These are phyloP conservation scores for Dioscorea cayenensis DNA, from an alignment of 116 monocot species.

Conservation along the genomic window DNA sequence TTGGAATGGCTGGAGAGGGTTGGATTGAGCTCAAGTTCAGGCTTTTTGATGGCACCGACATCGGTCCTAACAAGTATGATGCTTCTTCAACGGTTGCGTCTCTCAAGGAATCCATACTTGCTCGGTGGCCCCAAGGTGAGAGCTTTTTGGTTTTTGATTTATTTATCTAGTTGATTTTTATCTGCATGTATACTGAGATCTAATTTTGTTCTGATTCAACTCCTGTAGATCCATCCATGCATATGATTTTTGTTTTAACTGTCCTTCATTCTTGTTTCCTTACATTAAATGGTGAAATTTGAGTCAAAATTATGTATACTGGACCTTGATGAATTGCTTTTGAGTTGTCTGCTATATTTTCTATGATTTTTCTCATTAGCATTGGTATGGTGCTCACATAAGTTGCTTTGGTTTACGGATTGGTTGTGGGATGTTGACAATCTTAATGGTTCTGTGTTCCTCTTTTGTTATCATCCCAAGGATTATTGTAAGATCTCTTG, in stretches of 20 bases:
- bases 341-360: too few relatives aligned
- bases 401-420: background rate
- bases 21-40: conserved; percentile 53
- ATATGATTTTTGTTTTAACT: background rate
- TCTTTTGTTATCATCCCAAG: background rate
- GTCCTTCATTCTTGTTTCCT: background rate
- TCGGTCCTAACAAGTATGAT: conserved; percentile 51
- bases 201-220: background rate
- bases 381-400: too few relatives aligned
- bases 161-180: background rate
- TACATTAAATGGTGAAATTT: background rate
- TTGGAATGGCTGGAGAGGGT: conserved; percentile 34
- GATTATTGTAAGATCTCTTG: background rate
- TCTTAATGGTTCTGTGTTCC: background rate
- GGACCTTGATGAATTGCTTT: background rate
- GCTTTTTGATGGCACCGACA: conserved; percentile 61
- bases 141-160: background rate
- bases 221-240: background rate
- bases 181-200: background rate
- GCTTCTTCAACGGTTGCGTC: conserved; percentile 37
- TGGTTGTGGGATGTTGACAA: background rate
- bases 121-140: conserved; percentile 54
- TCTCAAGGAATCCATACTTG: conserved; percentile 46
- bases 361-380: too few relatives aligned
- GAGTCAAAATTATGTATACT: background rate